These are phyloP conservation scores for Calocybe indica DNA, from an alignment of 768 basidiomycete species.

Conservation along the genomic window DNA sequence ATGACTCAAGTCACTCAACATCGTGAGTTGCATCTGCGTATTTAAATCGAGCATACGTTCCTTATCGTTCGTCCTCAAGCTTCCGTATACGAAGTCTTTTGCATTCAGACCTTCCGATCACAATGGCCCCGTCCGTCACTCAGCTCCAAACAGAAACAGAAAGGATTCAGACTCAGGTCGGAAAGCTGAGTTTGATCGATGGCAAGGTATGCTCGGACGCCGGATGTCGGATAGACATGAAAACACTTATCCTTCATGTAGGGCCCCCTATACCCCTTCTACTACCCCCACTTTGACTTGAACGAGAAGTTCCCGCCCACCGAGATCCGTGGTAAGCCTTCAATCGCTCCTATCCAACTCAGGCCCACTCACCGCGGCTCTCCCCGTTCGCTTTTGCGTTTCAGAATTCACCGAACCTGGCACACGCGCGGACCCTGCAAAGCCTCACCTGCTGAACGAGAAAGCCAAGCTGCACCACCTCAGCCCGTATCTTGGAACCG, in stretches of 20 bases:
- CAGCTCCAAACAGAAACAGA: constrained; percentile 11
- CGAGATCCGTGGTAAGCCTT: constrained; percentile 35
- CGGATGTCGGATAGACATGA: neutral
- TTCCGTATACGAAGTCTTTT: too few relatives aligned
- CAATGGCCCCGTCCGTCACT: constrained; percentile 27
- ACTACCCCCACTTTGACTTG: constrained; percentile 39
- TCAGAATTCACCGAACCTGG: constrained; percentile 29
- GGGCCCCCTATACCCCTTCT: constrained; percentile 42
- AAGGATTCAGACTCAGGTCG: constrained; percentile 5
- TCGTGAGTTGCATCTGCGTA: too few relatives aligned
- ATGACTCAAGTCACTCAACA: too few relatives aligned
- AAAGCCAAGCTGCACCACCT: constrained; percentile 32
- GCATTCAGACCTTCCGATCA: neutral
- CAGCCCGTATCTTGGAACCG: constrained; percentile 48
- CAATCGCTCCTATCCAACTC: neutral
- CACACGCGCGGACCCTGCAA: constrained; percentile 39
- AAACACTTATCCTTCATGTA: constrained; percentile 7
- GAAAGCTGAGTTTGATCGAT: neutral
- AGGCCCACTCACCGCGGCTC: too few relatives aligned
- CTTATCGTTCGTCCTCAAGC: too few relatives aligned
- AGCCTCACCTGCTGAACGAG: constrained; percentile 41
- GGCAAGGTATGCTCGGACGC: neutral
- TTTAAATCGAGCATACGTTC: too few relatives aligned
- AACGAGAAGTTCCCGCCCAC: constrained; percentile 46
- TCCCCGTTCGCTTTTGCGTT: neutral